Evolutionary conservation across 371 early-diverging fungal species (phyloP), one percentile per base, ranked within the genome.

Genomic region (Mucor sp.): DNA sequence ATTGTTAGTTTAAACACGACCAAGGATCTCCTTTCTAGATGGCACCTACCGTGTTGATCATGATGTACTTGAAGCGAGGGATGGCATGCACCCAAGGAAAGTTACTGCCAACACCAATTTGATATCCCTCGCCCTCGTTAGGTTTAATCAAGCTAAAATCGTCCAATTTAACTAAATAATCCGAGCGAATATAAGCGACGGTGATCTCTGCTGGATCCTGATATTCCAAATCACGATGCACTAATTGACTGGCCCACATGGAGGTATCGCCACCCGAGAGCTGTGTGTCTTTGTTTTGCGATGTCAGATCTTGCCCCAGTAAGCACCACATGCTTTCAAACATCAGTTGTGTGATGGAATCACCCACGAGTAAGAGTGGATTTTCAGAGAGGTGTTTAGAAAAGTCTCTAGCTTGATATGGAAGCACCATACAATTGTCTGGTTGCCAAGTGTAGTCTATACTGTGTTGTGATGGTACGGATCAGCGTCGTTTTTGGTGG

Each of bases 141-240:
- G 78, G 75, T n/a, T 74, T 68, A 14, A 78, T 63, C 8, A 78
- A 50, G 37, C 72, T 74, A 58, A 71, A 74, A 55, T 78, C 76
- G 56, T 77, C 81, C 7, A 81, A 27, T 25, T 81, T 74, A 6
- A 83, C 21, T 23, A 83, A 57, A 66, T 83, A 83, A 47, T 83
- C 83, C 0, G 78, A 72, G 17, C 83, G 72, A 41, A 83, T 68
- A 56, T 76, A 83, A 6, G 77, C 79, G 12, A 77, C 62, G 44
- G 69, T 65, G 19, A 50, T 21, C 7, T 33, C 58, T 11, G 17
- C 50, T 23, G 59, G 59, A 1, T 55, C 44, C 19, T 67, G 66
- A 50, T 67, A 44, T 4, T 14, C 25, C 5, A 60, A 37, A 32
- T 65, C 66, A 4, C 56, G 39, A 57, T 72, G 71, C 11, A 76